Evolutionary conservation across 2,329 filamentous ascomycete species (phyloP).

Genomic region (Falciphora oryzae): DNA sequence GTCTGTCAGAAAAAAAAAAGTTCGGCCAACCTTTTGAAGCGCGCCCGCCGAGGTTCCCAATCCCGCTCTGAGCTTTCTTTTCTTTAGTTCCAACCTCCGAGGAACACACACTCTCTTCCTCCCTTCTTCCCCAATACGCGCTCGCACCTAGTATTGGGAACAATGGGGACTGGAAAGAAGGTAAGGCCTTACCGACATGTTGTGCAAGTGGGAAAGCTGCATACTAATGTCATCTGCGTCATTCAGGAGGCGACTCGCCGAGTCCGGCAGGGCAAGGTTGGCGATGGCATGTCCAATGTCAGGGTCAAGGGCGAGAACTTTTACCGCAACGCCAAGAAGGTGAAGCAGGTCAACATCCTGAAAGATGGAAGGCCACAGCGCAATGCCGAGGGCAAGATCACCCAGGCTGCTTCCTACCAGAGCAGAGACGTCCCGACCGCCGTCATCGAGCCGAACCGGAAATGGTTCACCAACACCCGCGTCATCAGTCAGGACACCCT

Average conservation of each 20-base stretch:
- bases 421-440: constrained; percentile 75
- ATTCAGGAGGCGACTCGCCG: constrained; percentile 72
- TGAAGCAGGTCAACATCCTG: constrained; percentile 54
- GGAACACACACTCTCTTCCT: constrained; percentile 10
- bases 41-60: neutral
- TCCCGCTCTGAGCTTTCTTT: neutral
- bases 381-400: constrained; percentile 78
- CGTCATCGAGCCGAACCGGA: constrained; percentile 89
- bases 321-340: constrained; percentile 53
- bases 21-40: neutral
- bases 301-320: constrained; percentile 97
- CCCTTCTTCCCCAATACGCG: constrained; percentile 18
- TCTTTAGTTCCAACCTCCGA: neutral
- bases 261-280: constrained; percentile 76
- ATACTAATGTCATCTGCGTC: neutral
- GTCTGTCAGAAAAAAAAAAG: constrained; percentile 8
- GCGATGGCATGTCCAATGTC: constrained; percentile 87
- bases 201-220: neutral
- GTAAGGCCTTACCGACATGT: neutral
- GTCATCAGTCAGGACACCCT: constrained; percentile 75
- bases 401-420: constrained; percentile 51
- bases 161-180: constrained; percentile 83
- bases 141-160: constrained; percentile 22
- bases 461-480: constrained; percentile 96
- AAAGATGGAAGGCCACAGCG: constrained; percentile 70